Evolutionary conservation across 768 basidiomycete species (phyloP), one percentile per base, ranked within the genome.

Genomic region (Suillus subalutaceus): DNA sequence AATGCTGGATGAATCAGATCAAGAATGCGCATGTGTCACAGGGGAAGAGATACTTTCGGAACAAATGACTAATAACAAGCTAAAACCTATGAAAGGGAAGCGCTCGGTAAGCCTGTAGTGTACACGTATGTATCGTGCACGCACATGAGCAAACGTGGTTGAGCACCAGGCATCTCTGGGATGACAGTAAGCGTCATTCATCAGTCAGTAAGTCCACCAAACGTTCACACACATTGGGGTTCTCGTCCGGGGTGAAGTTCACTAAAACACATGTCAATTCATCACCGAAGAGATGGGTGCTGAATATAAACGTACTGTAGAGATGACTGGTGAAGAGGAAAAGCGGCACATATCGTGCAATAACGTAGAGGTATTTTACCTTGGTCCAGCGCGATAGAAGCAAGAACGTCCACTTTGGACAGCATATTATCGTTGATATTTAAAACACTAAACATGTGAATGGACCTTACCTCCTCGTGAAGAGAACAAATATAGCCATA

Each of bases 291-390:
- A n/a, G 7, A 37, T 56, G 20, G 10, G 10, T n/a, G 12, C n/a
- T 37, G 35, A 6, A n/a, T 20, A 6, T 37, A n/a, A 13, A 57
- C 56, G n/a, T 35, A 57, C 56, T 57, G n/a, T 57, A 57, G n/a
- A 57, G 35, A 57, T 57, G 56, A 4, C 35, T 1, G 56, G 20
- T 23, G 56, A 57, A 37, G 12, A 57, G 35, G 20, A 57, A 20
- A 57, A 57, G 37, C n/a, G 56, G 56, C 7, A 57, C 6, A n/a
- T 57, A 57, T 57, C 56, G 56, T 37, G 56, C 6, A 38, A 57
- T 3, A 7, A 57, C 7, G 15, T 57, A 57, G n/a, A 57, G 56
- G 37, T 12, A 37, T 57, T 57, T 57, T 16, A 57, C 56, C 13
- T 37, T 38, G 37, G 56, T 38, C 56, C 56, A 57, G 20, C 37